These are phyloP conservation scores for Epichloe aotearoae DNA, from an alignment of 2,329 filamentous ascomycete genomes.

Conservation along the genomic window DNA sequence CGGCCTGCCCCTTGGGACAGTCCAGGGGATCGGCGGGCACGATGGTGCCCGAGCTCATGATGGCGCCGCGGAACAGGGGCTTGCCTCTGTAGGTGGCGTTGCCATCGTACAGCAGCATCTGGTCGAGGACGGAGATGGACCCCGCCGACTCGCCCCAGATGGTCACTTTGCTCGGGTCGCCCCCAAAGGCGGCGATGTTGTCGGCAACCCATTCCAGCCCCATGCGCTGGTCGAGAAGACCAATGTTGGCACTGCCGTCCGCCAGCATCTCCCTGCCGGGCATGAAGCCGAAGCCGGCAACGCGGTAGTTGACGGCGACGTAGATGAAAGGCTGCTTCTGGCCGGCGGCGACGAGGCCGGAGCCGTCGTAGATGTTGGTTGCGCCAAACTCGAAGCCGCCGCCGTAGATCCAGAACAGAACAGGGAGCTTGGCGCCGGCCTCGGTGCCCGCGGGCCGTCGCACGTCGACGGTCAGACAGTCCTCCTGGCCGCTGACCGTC, in stretches of 20 bases:
- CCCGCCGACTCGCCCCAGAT: constrained; percentile 46
- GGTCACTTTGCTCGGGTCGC: constrained; percentile 46
- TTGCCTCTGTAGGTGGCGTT: constrained; percentile 30
- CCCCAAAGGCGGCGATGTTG: constrained; percentile 49
- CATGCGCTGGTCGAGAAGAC: constrained; percentile 39
- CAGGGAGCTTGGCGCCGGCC: constrained; percentile 44
- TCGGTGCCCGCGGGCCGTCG: constrained; percentile 44
- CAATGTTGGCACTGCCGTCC: constrained; percentile 55
- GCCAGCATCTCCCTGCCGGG: background rate
- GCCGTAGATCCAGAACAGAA: constrained; percentile 25
- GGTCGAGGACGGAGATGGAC: constrained; percentile 37
- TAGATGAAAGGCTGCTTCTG: constrained; percentile 1
- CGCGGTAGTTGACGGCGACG: constrained; percentile 3
- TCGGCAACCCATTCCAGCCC: constrained; percentile 47
- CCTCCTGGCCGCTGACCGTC: constrained; percentile 41
- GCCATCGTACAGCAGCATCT: constrained; percentile 47
- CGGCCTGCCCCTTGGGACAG: background rate
- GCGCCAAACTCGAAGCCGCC: constrained; percentile 1
- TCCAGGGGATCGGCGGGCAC: constrained; percentile 20
- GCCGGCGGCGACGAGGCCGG: constrained; percentile 18
- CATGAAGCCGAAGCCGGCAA: constrained; percentile 2
- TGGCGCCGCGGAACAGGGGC: constrained; percentile 4
- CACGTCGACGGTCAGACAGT: constrained; percentile 50
- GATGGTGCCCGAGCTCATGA: constrained; percentile 26
- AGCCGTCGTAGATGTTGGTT: background rate